These are phyloP conservation scores for Sporopachydermia lactativora DNA, from an alignment of 805 yeast genomes.

Conservation along the genomic window DNA sequence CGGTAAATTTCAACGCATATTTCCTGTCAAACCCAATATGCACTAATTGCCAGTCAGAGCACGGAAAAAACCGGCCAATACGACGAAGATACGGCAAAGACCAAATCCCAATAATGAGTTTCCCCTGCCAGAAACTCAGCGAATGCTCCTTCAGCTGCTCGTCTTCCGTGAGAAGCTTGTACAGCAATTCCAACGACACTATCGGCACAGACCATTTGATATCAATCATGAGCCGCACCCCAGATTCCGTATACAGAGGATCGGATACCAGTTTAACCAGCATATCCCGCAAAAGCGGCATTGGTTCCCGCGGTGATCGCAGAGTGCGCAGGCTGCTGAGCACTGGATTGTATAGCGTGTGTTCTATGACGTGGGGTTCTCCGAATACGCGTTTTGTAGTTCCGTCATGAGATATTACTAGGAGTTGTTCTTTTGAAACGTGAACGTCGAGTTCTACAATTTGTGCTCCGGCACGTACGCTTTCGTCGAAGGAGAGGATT, in stretches of 20 bases:
- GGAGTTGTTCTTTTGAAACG: constrained; percentile 35
- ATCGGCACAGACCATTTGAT: constrained; percentile 34
- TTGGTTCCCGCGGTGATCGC: constrained; percentile 20
- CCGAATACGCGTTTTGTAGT: constrained; percentile 35
- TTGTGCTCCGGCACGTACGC: constrained; percentile 30
- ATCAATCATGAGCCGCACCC: constrained; percentile 32
- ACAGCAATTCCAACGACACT: constrained; percentile 26
- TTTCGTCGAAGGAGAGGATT: constrained; percentile 29
- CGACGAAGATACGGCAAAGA: constrained; percentile 30
- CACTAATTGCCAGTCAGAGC: neutral
- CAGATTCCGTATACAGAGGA: constrained; percentile 12
- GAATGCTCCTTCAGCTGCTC: constrained; percentile 19
- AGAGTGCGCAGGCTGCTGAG: constrained; percentile 23
- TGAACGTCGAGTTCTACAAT: constrained; percentile 41
- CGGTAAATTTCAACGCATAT: constrained; percentile 23
- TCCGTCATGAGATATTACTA: constrained; percentile 41
- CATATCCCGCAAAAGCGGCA: constrained; percentile 29
- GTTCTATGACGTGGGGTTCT: constrained; percentile 22
- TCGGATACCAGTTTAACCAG: constrained; percentile 25
- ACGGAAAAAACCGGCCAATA: constrained; percentile 23
- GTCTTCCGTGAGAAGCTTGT: constrained; percentile 22
- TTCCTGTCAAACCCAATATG: neutral
- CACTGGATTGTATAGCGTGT: constrained; percentile 22
- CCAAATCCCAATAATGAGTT: constrained; percentile 42
- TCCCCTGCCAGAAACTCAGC: constrained; percentile 27